phyloP scores from a whole-genome alignment of 1,284 basidiomycete species.

The Fistulinella cinereoalba region DNA sequence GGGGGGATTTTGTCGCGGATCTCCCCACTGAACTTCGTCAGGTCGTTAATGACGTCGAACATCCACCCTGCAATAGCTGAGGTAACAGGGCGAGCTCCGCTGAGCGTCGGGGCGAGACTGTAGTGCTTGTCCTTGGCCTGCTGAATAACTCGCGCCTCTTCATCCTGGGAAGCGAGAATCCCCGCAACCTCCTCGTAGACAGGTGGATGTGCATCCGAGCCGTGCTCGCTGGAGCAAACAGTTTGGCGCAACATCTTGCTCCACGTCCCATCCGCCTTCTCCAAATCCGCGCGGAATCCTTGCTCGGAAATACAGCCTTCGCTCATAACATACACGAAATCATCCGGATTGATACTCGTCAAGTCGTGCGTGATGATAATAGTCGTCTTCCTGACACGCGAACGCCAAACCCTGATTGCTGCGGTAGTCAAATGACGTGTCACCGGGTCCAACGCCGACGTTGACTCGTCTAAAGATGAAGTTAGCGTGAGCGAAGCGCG shows the following conservation, averaged over 20 bases:
- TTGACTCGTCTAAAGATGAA: constrained; percentile 79
- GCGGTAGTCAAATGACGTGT: constrained; percentile 88
- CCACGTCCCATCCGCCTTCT: constrained; percentile 51
- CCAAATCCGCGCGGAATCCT: constrained; percentile 80
- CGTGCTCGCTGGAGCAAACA: constrained; percentile 37
- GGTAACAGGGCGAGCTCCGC: constrained; percentile 29
- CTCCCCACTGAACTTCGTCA: constrained; percentile 39
- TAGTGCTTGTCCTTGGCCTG: constrained; percentile 24
- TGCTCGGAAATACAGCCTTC: constrained; percentile 83
- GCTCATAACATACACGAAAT: constrained; percentile 93
- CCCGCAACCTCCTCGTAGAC: constrained; percentile 41
- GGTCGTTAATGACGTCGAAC: constrained; percentile 69
- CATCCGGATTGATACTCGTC: constrained; percentile 70
- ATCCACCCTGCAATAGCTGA: constrained; percentile 65
- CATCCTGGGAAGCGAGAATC: constrained; percentile 40
- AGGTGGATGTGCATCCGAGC: constrained; percentile 34
- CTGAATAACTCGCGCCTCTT: constrained; percentile 33
- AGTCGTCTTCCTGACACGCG: constrained; percentile 72
- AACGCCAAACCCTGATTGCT: constrained; percentile 76
- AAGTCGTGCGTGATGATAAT: constrained; percentile 97
- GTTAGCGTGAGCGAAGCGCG: constrained; percentile 5
- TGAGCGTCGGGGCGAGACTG: constrained; percentile 26
- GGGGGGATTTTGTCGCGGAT: constrained; percentile 4
- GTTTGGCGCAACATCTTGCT: constrained; percentile 52
- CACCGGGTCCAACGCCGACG: constrained; percentile 90